A percentile compares a stretch with the other conserved stretches of the same genome.
Conservation (phyloP, 768 basidiomycete species). For the Sarcomyxa edulis region DNA sequence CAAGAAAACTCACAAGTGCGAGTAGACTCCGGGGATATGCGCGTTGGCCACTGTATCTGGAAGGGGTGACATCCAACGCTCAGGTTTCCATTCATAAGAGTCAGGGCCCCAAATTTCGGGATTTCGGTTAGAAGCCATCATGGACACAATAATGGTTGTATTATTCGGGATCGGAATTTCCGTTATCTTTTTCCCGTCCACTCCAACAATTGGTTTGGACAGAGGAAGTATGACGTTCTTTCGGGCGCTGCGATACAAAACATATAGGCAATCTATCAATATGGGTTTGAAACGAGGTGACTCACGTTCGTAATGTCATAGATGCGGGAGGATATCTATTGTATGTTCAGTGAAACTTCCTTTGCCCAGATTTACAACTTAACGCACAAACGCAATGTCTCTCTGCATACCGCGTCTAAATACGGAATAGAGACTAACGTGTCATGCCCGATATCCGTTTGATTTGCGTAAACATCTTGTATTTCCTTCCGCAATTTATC, state of each 20-base stretch:
- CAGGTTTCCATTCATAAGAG: constrained; percentile 34
- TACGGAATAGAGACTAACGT: constrained; percentile 21
- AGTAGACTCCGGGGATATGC: constrained; percentile 21
- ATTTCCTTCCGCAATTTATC: constrained; percentile 26
- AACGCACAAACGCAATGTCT: constrained; percentile 27
- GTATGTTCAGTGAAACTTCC: not conserved
- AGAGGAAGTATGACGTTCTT: constrained; percentile 28
- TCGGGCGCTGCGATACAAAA: constrained; percentile 8
- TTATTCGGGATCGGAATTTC: constrained; percentile 24
- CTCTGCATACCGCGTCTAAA: constrained; percentile 28
- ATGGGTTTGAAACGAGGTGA: not conserved
- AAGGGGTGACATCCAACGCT: constrained; percentile 29
- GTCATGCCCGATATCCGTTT: constrained; percentile 19
- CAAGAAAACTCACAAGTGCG: constrained; percentile 19
- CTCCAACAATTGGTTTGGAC: constrained; percentile 17
- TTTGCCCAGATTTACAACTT: not conserved
- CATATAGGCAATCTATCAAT: not conserved
- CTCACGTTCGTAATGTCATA: constrained; percentile 18
- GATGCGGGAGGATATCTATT: constrained; percentile 17
- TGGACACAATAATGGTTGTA: constrained; percentile 16
- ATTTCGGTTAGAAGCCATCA: constrained; percentile 29
- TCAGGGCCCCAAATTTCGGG: constrained; percentile 35
- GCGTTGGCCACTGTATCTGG: constrained; percentile 20
- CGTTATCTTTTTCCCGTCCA: constrained; percentile 18
- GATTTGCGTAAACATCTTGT: constrained; percentile 5